Conservation (phyloP, 768 basidiomycete species). For the Austroboletus eburneus region DNA sequence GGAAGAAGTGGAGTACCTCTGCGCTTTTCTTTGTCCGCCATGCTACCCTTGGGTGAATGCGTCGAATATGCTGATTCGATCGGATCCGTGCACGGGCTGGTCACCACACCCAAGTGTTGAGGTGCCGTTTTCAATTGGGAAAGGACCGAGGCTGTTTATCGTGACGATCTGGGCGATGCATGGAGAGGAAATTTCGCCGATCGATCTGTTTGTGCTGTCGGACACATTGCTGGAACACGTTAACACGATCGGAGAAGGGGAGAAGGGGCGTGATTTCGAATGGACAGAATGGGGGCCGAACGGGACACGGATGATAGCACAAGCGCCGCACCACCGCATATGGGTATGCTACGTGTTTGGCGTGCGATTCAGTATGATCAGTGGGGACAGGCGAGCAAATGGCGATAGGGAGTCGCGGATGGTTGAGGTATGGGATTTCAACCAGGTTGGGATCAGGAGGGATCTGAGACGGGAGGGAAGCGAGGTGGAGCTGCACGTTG, state of each 20-base stretch:
- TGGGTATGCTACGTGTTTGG: constrained; percentile 63
- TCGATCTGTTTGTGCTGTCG: constrained; percentile 43
- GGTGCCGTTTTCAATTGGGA: constrained; percentile 47
- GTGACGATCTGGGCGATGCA: constrained; percentile 40
- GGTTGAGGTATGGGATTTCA: constrained; percentile 50
- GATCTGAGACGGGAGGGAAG: constrained; percentile 7
- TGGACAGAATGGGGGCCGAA: constrained; percentile 54
- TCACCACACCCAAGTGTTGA: constrained; percentile 28
- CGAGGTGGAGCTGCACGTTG: constrained; percentile 22
- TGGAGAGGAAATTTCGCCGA: constrained; percentile 23
- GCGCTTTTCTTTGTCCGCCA: constrained; percentile 41
- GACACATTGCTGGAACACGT: constrained; percentile 32
- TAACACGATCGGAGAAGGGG: constrained; percentile 13
- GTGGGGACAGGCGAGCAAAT: constrained; percentile 7
- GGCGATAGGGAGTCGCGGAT: constrained; percentile 13
- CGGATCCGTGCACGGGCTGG: constrained; percentile 52
- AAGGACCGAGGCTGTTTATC: constrained; percentile 42
- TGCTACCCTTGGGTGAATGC: constrained; percentile 27
- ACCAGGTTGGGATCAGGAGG: constrained; percentile 38
- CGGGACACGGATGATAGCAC: constrained; percentile 41
- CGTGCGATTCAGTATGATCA: constrained; percentile 37
- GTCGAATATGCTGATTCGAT: constrained; percentile 42
- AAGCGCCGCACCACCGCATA: constrained; percentile 34
- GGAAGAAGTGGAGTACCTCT: constrained; percentile 30
- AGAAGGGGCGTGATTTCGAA: constrained; percentile 22